These are phyloP conservation scores for Gossypium lobatum DNA, from an alignment of 441 rosid genomes.

Conservation along the genomic window DNA sequence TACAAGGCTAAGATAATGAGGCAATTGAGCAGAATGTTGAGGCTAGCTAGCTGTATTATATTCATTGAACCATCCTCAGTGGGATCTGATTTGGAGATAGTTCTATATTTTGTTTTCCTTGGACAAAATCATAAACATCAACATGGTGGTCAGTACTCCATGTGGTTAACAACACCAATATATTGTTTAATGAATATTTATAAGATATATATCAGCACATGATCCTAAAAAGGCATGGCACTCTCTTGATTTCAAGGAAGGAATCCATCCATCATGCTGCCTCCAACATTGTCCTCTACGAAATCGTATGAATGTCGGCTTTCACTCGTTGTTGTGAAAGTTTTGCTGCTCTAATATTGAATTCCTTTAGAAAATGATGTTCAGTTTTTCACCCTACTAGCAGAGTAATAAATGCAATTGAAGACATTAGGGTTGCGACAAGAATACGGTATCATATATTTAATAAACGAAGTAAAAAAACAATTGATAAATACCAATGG, in stretches of 20 bases:
- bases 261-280: not conserved
- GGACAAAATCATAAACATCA: not conserved
- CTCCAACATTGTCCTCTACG: too few species aligned
- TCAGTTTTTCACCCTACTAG: too few species aligned
- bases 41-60: not conserved
- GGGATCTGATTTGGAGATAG: not conserved
- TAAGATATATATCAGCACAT: not conserved
- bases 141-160: not conserved
- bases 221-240: not conserved
- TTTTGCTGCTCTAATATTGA: too few species aligned
- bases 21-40: not conserved
- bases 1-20: not conserved
- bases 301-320: too few species aligned
- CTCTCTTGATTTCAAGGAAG: not conserved
- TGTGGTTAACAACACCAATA: not conserved
- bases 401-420: too few species aligned
- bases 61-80: not conserved
- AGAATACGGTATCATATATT: too few species aligned
- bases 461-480: too few species aligned
- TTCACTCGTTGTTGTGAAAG: too few species aligned
- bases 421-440: too few species aligned
- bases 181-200: not conserved
- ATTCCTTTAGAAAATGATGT: too few species aligned
- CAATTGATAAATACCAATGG: too few species aligned
- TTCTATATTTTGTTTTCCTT: not conserved